These are phyloP conservation scores for Asclepias syriaca DNA, from an alignment of 257 asterid species.

Conservation along the genomic window DNA sequence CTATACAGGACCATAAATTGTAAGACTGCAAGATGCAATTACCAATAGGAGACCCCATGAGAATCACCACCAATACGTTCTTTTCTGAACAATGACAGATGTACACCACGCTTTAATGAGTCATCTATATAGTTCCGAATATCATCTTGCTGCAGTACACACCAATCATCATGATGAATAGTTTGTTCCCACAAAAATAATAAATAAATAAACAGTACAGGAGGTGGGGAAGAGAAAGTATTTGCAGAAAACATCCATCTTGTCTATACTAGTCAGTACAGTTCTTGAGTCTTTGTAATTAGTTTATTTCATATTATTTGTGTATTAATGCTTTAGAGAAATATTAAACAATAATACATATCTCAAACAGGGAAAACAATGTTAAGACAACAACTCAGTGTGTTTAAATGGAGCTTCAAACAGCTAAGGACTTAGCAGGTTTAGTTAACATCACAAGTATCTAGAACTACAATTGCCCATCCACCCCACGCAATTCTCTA, in stretches of 20 bases:
- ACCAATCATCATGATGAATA: conserved; percentile 18
- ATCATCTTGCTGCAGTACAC: conserved; percentile 93
- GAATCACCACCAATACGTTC: conserved; percentile 94
- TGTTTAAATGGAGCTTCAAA: neutral
- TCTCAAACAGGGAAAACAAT: neutral
- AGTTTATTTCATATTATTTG: neutral
- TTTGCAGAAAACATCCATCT: neutral
- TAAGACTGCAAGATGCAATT: conserved; percentile 15
- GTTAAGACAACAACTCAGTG: neutral
- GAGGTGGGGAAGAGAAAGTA: neutral
- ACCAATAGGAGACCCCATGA: conserved; percentile 93
- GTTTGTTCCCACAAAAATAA: neutral
- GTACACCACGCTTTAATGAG: conserved; percentile 71
- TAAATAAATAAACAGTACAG: neutral
- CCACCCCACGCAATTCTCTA: neutral
- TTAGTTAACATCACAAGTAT: neutral
- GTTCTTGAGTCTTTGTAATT: neutral
- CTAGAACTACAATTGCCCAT: neutral
- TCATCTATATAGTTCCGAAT: conserved; percentile 71
- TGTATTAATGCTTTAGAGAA: neutral
- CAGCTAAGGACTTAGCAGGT: neutral
- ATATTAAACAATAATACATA: neutral
- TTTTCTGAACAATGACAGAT: conserved; percentile 69
- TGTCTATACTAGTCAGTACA: neutral
- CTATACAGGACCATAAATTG: neutral